Percentiles rank a stretch among this genome's conserved stretches.
phyloP scores from a whole-genome alignment of 208 protist genomes.

The Leishmania guyanensis region DNA sequence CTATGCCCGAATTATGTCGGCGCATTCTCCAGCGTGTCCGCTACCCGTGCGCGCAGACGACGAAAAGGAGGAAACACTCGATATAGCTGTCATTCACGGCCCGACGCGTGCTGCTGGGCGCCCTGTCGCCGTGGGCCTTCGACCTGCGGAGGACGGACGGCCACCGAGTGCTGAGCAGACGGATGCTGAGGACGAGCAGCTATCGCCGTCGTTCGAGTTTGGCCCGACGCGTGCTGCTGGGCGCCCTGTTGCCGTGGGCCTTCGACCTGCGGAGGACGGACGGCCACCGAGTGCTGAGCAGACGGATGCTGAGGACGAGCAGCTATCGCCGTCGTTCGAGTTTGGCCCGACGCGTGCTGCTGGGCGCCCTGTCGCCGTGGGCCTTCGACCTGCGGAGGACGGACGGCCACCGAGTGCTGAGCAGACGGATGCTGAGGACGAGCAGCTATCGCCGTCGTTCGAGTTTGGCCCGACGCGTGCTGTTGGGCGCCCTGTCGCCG shows the following conservation, averaged over 20 bases:
- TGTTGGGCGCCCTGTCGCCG: background rate
- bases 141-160: too few relatives aligned
- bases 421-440: too few relatives aligned
- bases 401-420: too few relatives aligned
- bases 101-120: constrained; percentile 16
- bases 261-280: too few relatives aligned
- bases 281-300: too few relatives aligned
- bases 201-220: too few relatives aligned
- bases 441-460: too few relatives aligned
- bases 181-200: too few relatives aligned
- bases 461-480: constrained; percentile 16
- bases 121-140: background rate
- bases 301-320: too few relatives aligned
- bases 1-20: background rate
- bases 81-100: constrained; percentile 5
- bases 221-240: constrained; percentile 20
- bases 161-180: too few relatives aligned
- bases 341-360: constrained; percentile 15
- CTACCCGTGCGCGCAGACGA: background rate
- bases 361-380: background rate
- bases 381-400: too few relatives aligned
- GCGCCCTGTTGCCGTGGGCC: background rate
- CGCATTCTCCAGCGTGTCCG: background rate
- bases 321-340: too few relatives aligned
- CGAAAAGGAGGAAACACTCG: constrained; percentile 20